Evolutionary conservation across 306 rosid species (phyloP), one percentile per base, ranked within the genome.

Genomic region (Cicer bijugum): DNA sequence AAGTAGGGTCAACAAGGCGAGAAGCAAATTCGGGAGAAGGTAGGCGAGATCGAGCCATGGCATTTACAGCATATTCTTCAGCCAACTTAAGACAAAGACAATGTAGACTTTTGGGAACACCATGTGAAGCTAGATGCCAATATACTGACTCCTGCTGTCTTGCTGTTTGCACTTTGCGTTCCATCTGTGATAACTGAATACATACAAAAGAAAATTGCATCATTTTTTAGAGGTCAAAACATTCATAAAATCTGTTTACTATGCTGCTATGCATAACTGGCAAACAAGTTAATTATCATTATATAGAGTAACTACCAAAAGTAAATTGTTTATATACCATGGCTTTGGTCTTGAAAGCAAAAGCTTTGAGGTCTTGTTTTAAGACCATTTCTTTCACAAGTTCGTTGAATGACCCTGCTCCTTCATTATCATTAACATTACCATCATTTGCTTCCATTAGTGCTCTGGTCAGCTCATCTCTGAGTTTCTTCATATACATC

Each of bases 71-170:
- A 65, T 90, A 93, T 81, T 93, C 98, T 77, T 93, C 97, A 11
- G 96, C 96, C 64, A 93, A 79, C 75, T 89, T 93, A 67, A 93
- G 90, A 81, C 87, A 85, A 12, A 93, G 89, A 86, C 98, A 93
- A 74, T 85, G 92, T 38, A 93, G 79, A 82, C 93, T 81, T 71
- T 80, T 86, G 37, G 97, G 98, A 76, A 93, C 84, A 70, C 97
- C 98, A 48, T 87, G 90, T 35, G 98, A 90, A 56, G 98, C 98
- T 74, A 93, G 81, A 86, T 90, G 88, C 98, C 98, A 93, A 75
- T 86, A 90, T 33, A 90, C 67, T 8, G 93, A 90, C 70, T 93
- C 97, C 14, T 84, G 84, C 63, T 87, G 88, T 77, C 86, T 86
- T 12, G 97, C 96, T 45, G 80, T 79, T 55, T 86, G 90, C 61